A percentile compares a stretch with the other conserved stretches of the same genome.
Conservation (phyloP, 331 rosid genomes). For the Prunus yedoensis region DNA sequence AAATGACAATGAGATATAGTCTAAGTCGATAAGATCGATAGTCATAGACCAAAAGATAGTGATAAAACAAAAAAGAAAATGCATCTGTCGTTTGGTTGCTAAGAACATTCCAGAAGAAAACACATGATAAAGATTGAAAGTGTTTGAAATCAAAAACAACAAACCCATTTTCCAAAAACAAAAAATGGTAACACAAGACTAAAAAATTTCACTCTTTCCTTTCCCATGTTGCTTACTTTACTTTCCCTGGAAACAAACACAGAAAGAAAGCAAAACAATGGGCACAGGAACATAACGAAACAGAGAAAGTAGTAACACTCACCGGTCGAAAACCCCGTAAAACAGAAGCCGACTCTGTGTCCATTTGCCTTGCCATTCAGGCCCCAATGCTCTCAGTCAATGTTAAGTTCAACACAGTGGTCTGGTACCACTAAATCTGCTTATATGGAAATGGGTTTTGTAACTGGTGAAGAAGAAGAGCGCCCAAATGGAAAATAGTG, state of each 20-base stretch:
- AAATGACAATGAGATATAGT: background rate
- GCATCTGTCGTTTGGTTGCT: background rate
- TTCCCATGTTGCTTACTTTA: background rate
- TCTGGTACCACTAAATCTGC: background rate
- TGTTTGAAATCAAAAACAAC: background rate
- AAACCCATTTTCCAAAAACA: background rate
- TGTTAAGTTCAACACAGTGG: background rate
- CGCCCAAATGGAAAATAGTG: background rate
- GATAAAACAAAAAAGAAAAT: background rate
- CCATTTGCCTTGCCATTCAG: constrained; percentile 8
- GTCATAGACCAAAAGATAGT: background rate
- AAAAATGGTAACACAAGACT: background rate
- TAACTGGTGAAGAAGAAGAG: background rate
- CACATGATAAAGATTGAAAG: background rate
- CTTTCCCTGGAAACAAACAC: constrained; percentile 8
- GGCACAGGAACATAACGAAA: background rate
- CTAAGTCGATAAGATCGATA: background rate
- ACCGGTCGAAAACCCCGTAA: background rate
- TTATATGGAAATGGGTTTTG: constrained; percentile 3
- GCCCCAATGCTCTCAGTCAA: constrained; percentile 5
- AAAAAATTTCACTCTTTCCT: background rate
- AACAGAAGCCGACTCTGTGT: constrained; percentile 10
- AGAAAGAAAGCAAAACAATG: background rate
- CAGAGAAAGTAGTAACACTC: background rate
- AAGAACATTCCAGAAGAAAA: background rate